Evolutionary conservation across 2,329 filamentous ascomycete species (phyloP).

Genomic region (Sporothrix humicola): DNA sequence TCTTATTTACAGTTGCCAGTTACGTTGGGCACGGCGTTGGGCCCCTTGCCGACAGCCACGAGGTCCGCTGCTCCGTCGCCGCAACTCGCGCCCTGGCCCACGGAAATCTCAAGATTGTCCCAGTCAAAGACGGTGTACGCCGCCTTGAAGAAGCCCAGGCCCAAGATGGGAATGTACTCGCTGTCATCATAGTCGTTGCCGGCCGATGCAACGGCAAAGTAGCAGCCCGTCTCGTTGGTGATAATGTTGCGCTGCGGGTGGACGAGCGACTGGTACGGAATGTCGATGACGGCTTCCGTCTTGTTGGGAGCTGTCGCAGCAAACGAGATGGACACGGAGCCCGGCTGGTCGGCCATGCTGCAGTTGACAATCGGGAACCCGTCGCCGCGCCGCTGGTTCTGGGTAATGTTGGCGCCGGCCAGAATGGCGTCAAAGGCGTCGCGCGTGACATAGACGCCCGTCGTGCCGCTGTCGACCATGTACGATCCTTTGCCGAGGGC

Average conservation of each 20-base stretch:
- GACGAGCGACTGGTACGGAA: constrained; percentile 27
- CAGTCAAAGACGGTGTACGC: constrained; percentile 30
- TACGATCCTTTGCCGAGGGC: constrained; percentile 3
- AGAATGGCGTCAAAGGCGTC: constrained; percentile 20
- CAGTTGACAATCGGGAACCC: constrained; percentile 32
- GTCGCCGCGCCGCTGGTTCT: constrained; percentile 4
- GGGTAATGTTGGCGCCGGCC: constrained; percentile 25
- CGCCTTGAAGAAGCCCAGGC: constrained; percentile 16
- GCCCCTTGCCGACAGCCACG: constrained; percentile 18
- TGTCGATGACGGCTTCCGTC: not conserved
- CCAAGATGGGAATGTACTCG: constrained; percentile 25
- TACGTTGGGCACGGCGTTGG: constrained; percentile 10
- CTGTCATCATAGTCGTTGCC: constrained; percentile 25
- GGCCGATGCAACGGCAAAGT: constrained; percentile 24
- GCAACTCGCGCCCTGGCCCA: constrained; percentile 28
- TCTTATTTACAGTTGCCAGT: constrained; percentile 26
- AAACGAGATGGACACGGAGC: constrained; percentile 26
- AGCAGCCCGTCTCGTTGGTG: constrained; percentile 28
- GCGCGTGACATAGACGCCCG: constrained; percentile 27
- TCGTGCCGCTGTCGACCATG: constrained; percentile 30
- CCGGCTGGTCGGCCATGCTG: not conserved
- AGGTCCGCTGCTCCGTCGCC: constrained; percentile 25
- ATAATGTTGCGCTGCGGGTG: constrained; percentile 22
- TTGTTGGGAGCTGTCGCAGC: not conserved
- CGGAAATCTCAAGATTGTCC: constrained; percentile 26